Base-by-base conservation (phyloP, 805 yeast species). In the Saccharomycopsis sp. region DNA sequence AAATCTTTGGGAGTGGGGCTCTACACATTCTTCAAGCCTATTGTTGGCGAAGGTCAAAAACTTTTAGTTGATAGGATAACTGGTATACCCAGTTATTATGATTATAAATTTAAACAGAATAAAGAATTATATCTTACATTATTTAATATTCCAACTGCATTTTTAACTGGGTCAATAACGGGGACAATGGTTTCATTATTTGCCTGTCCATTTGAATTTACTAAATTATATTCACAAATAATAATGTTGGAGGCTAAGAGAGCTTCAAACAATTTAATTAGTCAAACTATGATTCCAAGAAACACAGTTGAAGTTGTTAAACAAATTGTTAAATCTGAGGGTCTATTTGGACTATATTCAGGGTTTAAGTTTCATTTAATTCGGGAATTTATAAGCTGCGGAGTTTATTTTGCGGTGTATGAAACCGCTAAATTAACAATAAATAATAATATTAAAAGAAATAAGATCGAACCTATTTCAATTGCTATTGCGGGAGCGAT, bases 181-280 rank as follows among this genome's bases (percentile, higher is more conserved):
- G 95, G 95, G 4, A 74, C 74, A 4, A 61, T 70, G 2, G 77
- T 83, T 11, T 71, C 86, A 2, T 28, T 71, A 4, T 75, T 79
- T 59, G 84, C 88, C 2, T 82, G 90, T 53, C 96, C 96, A 1
- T 86, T 86, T 58, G 96, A 86, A 60, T 75, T 85, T 62, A 79
- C 90, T 39, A 87, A 86, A 60, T 69, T 85, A 6, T 85, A 81
- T 50, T 82, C 90, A 29, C 95, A 86, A 59, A 74, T 86, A 31
- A 79, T 70, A n/a, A 53, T 67, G 19, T 56, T 77, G 35, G 75
- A 74, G 36, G 32, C 26, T 20, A 27, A 21, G 7, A 31, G 35
- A 28, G 29, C 34, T 4, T 32, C 37, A 13, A 42, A 24, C 29
- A 32, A 13, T 17, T 9, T 31, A 7, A 17, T 31, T 6, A 8